Base-by-base conservation (phyloP, 805 yeast genomes). In the Brettanomyces sp. region DNA sequence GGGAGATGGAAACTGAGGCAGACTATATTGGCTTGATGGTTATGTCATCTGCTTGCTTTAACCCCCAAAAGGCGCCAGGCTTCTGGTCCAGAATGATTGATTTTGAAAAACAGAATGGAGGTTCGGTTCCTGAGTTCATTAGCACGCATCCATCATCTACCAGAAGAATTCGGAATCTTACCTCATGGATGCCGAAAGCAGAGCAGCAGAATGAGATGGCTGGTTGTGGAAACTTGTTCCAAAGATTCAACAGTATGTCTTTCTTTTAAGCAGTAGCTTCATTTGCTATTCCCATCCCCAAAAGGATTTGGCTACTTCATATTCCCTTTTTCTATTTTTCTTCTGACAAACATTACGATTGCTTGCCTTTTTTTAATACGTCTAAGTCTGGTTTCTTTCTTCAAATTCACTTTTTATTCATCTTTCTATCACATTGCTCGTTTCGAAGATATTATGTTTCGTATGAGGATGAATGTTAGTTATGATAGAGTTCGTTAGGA, bases 1-100 rank as follows among this genome's bases (percentile, higher is more conserved):
- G 99, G 56, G 87, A 79, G 48, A 88, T 88, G 96, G 99, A 93
- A 64, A 75, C 88, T 0, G 99, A 93, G 62, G 98, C 99, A 0
- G 99, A 93, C 64, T 82, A 82, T 56, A 90, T 93, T 30, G 99
- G 99, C 0, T 68, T 93, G 49, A 83, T 88, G 80, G 71, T 91
- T 53, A 86, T 91, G 96, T 78, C 96, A 2, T 69, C 80, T 48
- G 95, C 95, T 41, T 93, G 99, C 60, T 93, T 73, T 62, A 68
- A 90, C 51, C 89, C 96, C 5, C 65, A 66, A 14, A 87, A 81
- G 53, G 84, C 96, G 0, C 77, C 83, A 1, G 67, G 66, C 9
- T 73, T 93, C 47, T 93, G 99, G 99, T 63, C 72, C 45, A 72
- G 96, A 46, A 90, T 91, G 96, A 63, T 76, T 21, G 55, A 63